Evolutionary conservation across 257 asterid species (phyloP), one percentile per base, ranked within the genome.

Genomic region (Anisodus tanguticus): DNA sequence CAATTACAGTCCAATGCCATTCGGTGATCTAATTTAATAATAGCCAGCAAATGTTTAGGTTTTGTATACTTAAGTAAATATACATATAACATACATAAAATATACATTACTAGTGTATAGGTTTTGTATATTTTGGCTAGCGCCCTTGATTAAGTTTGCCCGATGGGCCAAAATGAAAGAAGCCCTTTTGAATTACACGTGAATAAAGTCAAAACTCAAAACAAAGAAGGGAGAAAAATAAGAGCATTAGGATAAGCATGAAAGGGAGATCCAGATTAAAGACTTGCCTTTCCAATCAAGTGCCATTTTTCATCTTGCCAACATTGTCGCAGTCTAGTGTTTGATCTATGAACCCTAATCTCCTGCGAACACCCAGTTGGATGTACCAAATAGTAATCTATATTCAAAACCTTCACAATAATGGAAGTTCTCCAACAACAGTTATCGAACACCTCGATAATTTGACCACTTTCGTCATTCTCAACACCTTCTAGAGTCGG

Each of bases 371-470:
- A 87, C 10, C 92, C 92, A 41, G 86, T 88, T n/a, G 81, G 83
- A 72, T 89, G 86, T 55, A 86, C 91, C 84, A 88, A 55, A 77
- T 83, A 84, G 15, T 51, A 58, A 68, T 83, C 77, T 15, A 55
- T 79, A 43, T 63, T 53, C 64, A 86, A 83, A 68, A 88, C 86
- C 85, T 71, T 88, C 13, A 88, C 77, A 51, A 90, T 86, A 41
- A 85, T 88, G 12, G 92, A 90, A 89, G 87, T 84, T 83, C 79
- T 90, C 92, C 92, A 90, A 11, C 88, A 85, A 68, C 8, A 54
- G 77, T 64, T 77, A 55, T 79, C 85, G 43, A 88, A 72, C 55
- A 90, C 89, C 88, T 90, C 92, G 19, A 90, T 83, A 58, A 90
- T 87, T 43, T 87, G 90, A 64, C 92, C 90, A 82, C 84, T 79